These are phyloP conservation scores for Setomelanomma holmii DNA, from an alignment of 2,329 filamentous ascomycete species.

Conservation along the genomic window DNA sequence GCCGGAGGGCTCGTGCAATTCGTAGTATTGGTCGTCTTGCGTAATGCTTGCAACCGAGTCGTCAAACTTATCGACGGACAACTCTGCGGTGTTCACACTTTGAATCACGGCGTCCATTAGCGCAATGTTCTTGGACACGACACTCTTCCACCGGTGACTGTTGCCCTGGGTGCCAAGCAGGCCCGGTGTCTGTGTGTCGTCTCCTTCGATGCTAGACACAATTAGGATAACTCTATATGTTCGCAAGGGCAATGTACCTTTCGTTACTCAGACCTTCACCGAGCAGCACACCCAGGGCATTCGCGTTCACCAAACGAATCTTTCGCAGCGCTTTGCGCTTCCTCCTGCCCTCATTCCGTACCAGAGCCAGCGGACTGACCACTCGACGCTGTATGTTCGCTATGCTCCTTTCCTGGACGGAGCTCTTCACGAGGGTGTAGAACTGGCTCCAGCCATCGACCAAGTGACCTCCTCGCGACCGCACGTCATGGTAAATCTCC, in stretches of 20 bases:
- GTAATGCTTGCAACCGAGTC: slow-evolving; percentile 64
- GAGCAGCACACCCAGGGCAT: slow-evolving; percentile 84
- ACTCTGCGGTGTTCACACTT: slow-evolving; percentile 70
- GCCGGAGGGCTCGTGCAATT: slow-evolving; percentile 48
- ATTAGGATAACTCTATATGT: slow-evolving; percentile 8
- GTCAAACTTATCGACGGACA: slow-evolving; percentile 62
- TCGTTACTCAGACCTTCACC: slow-evolving; percentile 77
- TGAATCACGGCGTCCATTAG: slow-evolving; percentile 86
- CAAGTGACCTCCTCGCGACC: slow-evolving; percentile 48
- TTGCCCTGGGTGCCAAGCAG: slow-evolving; percentile 56
- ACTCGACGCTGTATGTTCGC: slow-evolving; percentile 74
- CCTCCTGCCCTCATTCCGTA: slow-evolving; percentile 74
- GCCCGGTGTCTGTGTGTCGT: slow-evolving; percentile 54
- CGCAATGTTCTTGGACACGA: slow-evolving; percentile 79
- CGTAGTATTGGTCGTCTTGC: slow-evolving; percentile 57
- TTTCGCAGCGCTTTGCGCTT: slow-evolving; percentile 77
- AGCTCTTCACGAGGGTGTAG: slow-evolving; percentile 80
- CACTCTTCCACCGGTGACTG: slow-evolving; percentile 70
- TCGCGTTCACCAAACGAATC: slow-evolving; percentile 81
- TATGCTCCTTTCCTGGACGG: slow-evolving; percentile 74
- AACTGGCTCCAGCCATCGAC: slow-evolving; percentile 66
- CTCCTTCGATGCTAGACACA: slow-evolving; percentile 67
- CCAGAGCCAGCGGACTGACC: slow-evolving; percentile 78
- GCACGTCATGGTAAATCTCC: slow-evolving; percentile 72
- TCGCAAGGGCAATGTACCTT: slow-evolving; percentile 30